These are phyloP conservation scores for Musa balbisiana DNA, from an alignment of 202 grass and related monocot species.

Conservation along the genomic window DNA sequence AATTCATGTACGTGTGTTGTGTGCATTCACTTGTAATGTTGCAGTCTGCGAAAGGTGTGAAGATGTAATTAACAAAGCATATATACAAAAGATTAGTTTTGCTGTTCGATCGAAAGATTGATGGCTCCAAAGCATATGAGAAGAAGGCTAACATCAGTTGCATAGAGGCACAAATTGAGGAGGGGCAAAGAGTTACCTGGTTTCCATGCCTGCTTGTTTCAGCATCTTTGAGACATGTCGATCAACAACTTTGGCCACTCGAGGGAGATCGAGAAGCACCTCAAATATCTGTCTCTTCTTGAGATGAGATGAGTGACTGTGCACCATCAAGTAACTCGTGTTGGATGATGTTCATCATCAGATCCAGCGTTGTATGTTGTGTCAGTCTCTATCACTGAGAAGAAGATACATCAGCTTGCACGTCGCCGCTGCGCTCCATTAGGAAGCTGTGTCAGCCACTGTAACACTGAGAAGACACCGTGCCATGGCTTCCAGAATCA, in stretches of 20 bases:
- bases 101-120: too few relatives aligned
- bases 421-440: slow-evolving; percentile 5
- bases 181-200: too few relatives aligned
- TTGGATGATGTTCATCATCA: slow-evolving; percentile 17
- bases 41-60: too few relatives aligned
- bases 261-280: slow-evolving; percentile 41
- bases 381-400: too few relatives aligned
- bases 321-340: neutral
- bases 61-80: too few relatives aligned
- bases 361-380: slow-evolving; percentile 6
- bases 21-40: too few relatives aligned
- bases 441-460: neutral
- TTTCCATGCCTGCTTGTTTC: too few relatives aligned
- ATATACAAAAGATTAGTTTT: too few relatives aligned
- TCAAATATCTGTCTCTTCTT: slow-evolving; percentile 38
- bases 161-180: too few relatives aligned
- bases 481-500: slow-evolving; percentile 45
- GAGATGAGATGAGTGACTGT: slow-evolving; percentile 32
- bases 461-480: slow-evolving; percentile 42
- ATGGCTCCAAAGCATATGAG: too few relatives aligned
- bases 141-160: too few relatives aligned
- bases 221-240: slow-evolving; percentile 17
- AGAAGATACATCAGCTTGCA: neutral
- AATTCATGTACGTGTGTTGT: too few relatives aligned
- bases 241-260: slow-evolving; percentile 44